Conservation (phyloP, 495 filamentous ascomycete genomes). For the Friedmanniomyces simplex region DNA sequence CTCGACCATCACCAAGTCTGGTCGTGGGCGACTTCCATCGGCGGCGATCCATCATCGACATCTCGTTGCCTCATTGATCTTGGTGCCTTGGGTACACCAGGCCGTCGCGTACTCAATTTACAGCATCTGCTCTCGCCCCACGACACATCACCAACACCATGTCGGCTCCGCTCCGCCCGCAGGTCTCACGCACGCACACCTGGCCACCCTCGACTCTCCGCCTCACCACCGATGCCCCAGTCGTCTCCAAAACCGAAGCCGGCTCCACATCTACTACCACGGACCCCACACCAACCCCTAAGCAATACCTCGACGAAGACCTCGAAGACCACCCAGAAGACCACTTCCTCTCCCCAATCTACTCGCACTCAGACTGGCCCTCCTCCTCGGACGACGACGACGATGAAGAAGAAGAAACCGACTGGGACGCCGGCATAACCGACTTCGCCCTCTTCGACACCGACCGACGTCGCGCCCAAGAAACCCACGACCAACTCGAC, state of each 20-base stretch:
- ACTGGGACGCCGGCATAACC: slow-evolving; percentile 21
- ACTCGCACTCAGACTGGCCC: slow-evolving; percentile 12
- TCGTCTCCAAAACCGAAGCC: background rate
- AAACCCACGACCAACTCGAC: background rate
- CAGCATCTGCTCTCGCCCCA: background rate
- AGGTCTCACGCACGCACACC: background rate
- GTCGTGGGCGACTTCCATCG: too few relatives aligned
- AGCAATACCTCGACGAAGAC: slow-evolving; percentile 8
- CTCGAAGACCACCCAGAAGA: slow-evolving; percentile 17
- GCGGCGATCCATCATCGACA: background rate
- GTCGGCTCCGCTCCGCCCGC: background rate
- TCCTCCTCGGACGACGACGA: slow-evolving; percentile 10
- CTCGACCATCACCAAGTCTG: too few relatives aligned
- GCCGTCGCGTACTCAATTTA: background rate
- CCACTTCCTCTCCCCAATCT: slow-evolving; percentile 19
- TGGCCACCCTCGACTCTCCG: slow-evolving; percentile 1
- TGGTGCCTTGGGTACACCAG: background rate
- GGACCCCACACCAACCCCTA: background rate
- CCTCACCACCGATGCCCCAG: background rate
- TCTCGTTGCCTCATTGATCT: background rate
- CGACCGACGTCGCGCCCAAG: slow-evolving; percentile 7
- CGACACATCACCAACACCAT: background rate
- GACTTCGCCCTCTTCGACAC: slow-evolving; percentile 19
- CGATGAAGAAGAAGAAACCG: slow-evolving; percentile 4
- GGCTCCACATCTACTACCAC: background rate